Conservation (phyloP, 208 protist genomes). For the Leishmania aethiopica region DNA sequence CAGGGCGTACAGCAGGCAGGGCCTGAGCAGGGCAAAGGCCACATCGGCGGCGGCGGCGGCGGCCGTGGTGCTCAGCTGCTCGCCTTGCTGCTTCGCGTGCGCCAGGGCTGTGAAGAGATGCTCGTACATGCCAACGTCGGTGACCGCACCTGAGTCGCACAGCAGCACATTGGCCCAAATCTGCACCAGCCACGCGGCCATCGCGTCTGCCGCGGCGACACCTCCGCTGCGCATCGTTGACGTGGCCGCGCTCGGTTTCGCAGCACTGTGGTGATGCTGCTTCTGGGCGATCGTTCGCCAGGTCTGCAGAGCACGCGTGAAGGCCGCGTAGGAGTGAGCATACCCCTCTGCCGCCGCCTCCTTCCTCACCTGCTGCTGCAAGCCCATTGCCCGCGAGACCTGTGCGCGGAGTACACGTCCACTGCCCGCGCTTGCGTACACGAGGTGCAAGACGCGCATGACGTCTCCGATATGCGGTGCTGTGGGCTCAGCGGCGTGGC, state of each 20-base stretch:
- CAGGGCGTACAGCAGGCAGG: constrained; percentile 33
- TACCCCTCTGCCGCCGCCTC: neutral
- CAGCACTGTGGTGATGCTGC: neutral
- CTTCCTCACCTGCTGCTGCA: neutral
- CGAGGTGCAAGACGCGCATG: constrained; percentile 24
- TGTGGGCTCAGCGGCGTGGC: neutral
- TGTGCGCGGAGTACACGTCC: constrained; percentile 25
- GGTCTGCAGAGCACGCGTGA: neutral
- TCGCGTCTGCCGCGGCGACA: neutral
- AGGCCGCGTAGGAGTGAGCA: neutral
- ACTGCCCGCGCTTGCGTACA: constrained; percentile 28
- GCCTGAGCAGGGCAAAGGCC: constrained; percentile 29
- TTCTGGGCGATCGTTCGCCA: neutral
- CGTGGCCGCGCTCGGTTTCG: neutral
- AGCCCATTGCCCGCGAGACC: constrained; percentile 8
- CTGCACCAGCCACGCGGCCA: constrained; percentile 24
- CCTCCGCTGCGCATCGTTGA: neutral
- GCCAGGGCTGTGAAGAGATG: constrained; percentile 23
- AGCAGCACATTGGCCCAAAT: constrained; percentile 25
- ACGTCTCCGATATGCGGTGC: constrained; percentile 4
- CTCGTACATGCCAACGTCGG: constrained; percentile 29
- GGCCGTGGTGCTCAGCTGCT: neutral
- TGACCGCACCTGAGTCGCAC: constrained; percentile 22
- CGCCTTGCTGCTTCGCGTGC: constrained; percentile 17
- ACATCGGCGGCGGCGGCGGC: constrained; percentile 8